Evolutionary conservation across 202 grass and related monocot species (phyloP), one percentile per base, ranked within the genome.

Genomic region (Zizania palustris): DNA sequence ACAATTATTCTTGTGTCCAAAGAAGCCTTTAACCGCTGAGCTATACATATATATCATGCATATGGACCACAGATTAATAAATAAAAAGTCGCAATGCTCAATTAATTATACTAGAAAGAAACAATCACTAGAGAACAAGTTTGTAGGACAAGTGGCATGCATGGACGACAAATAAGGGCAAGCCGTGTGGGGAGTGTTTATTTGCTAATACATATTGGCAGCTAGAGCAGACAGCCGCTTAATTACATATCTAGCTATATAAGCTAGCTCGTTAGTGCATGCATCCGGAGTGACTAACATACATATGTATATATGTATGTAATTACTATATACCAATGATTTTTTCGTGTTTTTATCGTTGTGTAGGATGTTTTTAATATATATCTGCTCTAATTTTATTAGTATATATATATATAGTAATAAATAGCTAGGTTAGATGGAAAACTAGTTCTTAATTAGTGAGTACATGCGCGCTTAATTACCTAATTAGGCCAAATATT

Each of bases 81-180:
- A 28, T 28, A 28, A 28, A 28, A 28, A 28, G 28, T 2, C 28
- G 28, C 28, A 28, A 28, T 28, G 28, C n/a, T 38, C 34, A 74
- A 51, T 9, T 66, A 69, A 67, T n/a, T n/a, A n/a, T n/a, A n/a
- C n/a, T n/a, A n/a, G 63, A 75, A 55, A 55, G 9, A 9, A 20
- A 48, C n/a, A 55, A 3, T 39, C 55, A 69, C 75, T 36, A 64
- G 80, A 80, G 18, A 64, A 80, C 63, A 83, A 63, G 80, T 56
- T 69, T 69, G 14, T 63, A 79, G 68, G 74, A 82, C 42, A 69
- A 65, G 19, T 56, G 20, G 39, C 21, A 36, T 51, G 39, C 82
- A 72, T 28, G 28, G 28, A 28, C 28, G 28, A 28, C n/a, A 65
- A 84, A 71, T 6, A 65, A 65, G 39, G 59, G 18, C 39, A 15